A percentile compares a stretch with the other conserved stretches of the same genome.
These are phyloP conservation scores for Wilcoxina mikolae DNA, from an alignment of 495 filamentous ascomycete genomes.

Conservation along the genomic window DNA sequence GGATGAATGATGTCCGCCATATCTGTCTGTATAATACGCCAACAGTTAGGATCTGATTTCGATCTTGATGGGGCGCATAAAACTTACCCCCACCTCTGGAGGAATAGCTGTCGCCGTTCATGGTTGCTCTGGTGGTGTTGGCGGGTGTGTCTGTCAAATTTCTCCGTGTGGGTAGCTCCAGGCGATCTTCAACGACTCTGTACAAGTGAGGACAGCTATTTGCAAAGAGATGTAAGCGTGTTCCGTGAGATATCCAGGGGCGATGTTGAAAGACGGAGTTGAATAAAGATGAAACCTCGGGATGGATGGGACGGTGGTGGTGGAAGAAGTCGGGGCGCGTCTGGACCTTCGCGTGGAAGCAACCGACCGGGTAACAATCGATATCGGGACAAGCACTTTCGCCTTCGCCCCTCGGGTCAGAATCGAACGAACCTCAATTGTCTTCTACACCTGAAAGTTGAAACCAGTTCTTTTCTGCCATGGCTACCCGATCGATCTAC, in stretches of 20 bases:
- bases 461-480: conserved; percentile 7
- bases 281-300: too few relatives aligned
- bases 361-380: neutral
- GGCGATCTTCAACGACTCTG: neutral
- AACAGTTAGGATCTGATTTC: neutral
- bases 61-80: neutral
- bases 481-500: conserved; percentile 22
- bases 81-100: conserved; percentile 27
- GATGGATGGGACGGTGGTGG: too few relatives aligned
- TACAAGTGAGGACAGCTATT: neutral
- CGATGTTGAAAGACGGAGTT: too few relatives aligned
- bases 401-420: too few relatives aligned
- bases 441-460: neutral
- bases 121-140: conserved; percentile 8
- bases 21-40: conserved; percentile 17
- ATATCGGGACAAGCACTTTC: too few relatives aligned
- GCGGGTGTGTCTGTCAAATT: neutral
- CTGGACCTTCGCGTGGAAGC: too few relatives aligned
- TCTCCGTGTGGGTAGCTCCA: neutral
- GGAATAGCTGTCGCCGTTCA: conserved; percentile 29
- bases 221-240: too few relatives aligned
- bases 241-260: too few relatives aligned
- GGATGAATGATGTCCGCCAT: conserved; percentile 24
- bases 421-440: too few relatives aligned
- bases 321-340: too few relatives aligned